These are phyloP conservation scores for Ophiostoma angusticollis DNA, from an alignment of 2,329 filamentous ascomycete genomes.

Conservation along the genomic window DNA sequence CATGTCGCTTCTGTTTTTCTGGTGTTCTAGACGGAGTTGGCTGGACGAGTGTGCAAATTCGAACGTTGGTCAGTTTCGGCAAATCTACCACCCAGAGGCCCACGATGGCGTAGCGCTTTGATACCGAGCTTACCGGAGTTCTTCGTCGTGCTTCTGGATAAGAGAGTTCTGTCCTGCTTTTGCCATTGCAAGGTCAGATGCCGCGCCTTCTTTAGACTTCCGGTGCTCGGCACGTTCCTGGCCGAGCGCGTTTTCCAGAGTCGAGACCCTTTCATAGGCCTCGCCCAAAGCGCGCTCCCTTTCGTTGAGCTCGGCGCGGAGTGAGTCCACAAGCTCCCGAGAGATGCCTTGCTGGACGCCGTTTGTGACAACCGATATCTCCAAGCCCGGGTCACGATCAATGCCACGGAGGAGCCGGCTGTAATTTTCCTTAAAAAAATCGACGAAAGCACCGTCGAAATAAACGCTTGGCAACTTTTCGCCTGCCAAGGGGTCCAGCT, in stretches of 20 bases:
- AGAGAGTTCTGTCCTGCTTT: conserved; percentile 20
- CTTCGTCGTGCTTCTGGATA: conserved; percentile 56
- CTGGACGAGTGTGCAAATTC: too few relatives aligned
- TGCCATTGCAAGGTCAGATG: conserved; percentile 35
- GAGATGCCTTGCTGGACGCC: conserved; percentile 82
- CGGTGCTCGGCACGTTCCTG: conserved; percentile 64
- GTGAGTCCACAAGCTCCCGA: conserved; percentile 78
- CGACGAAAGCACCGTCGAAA: conserved; percentile 76
- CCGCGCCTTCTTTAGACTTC: conserved; percentile 46
- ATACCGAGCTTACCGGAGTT: conserved; percentile 27
- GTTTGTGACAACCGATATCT: conserved; percentile 68
- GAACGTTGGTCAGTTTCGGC: too few relatives aligned
- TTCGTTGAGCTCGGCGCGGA: conserved; percentile 65
- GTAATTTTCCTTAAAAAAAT: conserved; percentile 94
- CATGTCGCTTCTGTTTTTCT: conserved; percentile 8
- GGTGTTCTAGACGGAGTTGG: conserved; percentile 16
- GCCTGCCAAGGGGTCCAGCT: conserved; percentile 36
- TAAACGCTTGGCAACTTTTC: conserved; percentile 62
- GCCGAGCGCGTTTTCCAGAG: conserved; percentile 43
- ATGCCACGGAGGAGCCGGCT: conserved; percentile 72
- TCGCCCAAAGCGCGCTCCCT: conserved; percentile 44
- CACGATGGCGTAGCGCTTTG: neutral
- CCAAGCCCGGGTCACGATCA: conserved; percentile 79
- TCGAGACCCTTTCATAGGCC: conserved; percentile 30
- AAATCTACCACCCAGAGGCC: too few relatives aligned